Evolutionary conservation across 2,329 filamentous ascomycete genomes (phyloP), one percentile per base, ranked within the genome.

Genomic region (Cercospora sp.): DNA sequence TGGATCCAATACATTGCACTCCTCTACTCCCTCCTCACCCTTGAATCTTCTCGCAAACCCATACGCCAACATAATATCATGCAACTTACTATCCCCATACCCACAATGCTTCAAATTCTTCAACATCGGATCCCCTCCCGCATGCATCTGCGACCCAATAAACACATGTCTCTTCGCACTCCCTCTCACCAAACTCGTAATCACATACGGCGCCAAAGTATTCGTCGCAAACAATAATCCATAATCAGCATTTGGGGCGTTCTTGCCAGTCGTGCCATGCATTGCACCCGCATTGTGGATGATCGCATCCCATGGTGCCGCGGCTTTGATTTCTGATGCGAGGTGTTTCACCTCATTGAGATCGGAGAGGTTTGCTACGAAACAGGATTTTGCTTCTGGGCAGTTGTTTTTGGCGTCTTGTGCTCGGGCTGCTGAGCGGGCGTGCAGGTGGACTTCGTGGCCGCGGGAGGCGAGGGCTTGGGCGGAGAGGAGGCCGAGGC

Each of bases 361-460:
- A 30, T 51, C 30, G 13, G 66, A 53, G 10, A 67, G 66, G 45
- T 67, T 57, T 12, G 61, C 66, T 10, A 67, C 48, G 55, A 63
- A 67, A 57, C 66, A 67, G 12, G 55, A 57, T n/a, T 60, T 67
- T 5, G 66, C 61, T 16, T 26, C 28, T 6, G 55, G 66, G 23
- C 62, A 67, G 16, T 57, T 61, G 18, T 61, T 53, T 18, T 33
- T 64, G 5, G 61, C 61, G 23, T 64, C 62, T 31, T 64, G 39
- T 6, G 66, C 66, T 39, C 66, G 66, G 2, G 61, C 36, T 28
- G 28, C 26, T 5, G 61, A 61, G 33, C 66, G 39, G 23, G 61
- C 66, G 55, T 67, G 66, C 0, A 67, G 62, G 31, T 67, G 62
- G 45, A 67, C 57, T 36, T 64, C 42, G 45, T 67, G 66, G 18